A percentile compares a stretch with the other conserved stretches of the same genome.
Conservation (phyloP, 768 basidiomycete species). For the Omphalotus guepiniiformis region DNA sequence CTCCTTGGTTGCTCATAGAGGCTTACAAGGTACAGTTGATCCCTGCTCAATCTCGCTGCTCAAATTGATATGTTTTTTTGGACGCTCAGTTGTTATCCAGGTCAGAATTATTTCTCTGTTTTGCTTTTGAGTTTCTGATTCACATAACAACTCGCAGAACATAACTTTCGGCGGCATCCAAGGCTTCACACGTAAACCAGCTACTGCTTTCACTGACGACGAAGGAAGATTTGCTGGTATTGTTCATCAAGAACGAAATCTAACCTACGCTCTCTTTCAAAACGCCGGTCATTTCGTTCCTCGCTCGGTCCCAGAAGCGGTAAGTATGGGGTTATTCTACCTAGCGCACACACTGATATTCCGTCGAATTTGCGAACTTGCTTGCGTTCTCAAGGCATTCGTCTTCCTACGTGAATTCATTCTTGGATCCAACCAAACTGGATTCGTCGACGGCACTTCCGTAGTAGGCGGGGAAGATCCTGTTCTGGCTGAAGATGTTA, state of each 20-base stretch:
- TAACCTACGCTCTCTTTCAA: constrained; percentile 23
- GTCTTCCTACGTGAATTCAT: constrained; percentile 46
- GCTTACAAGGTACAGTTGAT: constrained; percentile 50
- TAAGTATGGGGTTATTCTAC: background rate
- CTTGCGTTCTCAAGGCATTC: constrained; percentile 28
- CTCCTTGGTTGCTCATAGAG: constrained; percentile 55
- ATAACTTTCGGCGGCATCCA: constrained; percentile 52
- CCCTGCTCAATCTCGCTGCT: background rate
- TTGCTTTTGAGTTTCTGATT: background rate
- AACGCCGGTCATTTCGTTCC: constrained; percentile 18
- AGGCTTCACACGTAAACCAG: constrained; percentile 44
- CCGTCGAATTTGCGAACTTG: background rate
- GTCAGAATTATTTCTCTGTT: no score
- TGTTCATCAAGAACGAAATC: constrained; percentile 49
- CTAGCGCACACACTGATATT: background rate
- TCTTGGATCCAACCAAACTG: constrained; percentile 43
- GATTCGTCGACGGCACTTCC: constrained; percentile 31
- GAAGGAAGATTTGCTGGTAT: constrained; percentile 41
- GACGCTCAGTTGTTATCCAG: constrained; percentile 50
- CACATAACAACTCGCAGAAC: no score
- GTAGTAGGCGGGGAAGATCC: constrained; percentile 43
- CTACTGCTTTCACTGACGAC: constrained; percentile 44
- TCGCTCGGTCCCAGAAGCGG: constrained; percentile 10
- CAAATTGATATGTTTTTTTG: background rate
- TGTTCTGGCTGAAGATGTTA: constrained; percentile 26